Evolutionary conservation across 2,329 filamentous ascomycete genomes (phyloP), one percentile per base, ranked within the genome.

Genomic region (Fusarium annulatum): DNA sequence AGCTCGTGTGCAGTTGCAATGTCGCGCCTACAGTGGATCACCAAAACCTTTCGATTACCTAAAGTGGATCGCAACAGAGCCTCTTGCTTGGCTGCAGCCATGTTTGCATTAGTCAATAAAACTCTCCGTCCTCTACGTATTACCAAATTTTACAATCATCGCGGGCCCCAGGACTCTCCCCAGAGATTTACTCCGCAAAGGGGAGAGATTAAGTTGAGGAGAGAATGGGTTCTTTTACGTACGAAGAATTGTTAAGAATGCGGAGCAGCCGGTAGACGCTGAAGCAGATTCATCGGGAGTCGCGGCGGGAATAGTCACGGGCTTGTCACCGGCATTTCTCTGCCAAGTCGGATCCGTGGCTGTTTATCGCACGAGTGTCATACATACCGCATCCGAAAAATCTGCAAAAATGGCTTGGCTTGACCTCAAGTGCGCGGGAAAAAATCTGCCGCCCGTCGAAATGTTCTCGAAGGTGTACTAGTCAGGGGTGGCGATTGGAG

Each of bases 131-230:
- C 9, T 48, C 45, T 48, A n/a, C 45, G 26, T 16, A 48, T 48
- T 48, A 48, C 45, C 26, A 21, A 48, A 16, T 48, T 16, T n/a
- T 33, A 33, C 33, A 33, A 33, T 33, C 33, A 33, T 33, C 33
- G 33, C 33, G 14, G 30, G 30, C 30, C 30, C 30, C 30, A 30
- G 30, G 30, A 30, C 30, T 30, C 30, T 30, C 30, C 33, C 33
- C 70, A 61, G 36, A 71, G 69, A 71, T 73, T 73, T 73, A 55
- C 70, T 73, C 70, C 70, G 70, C 70, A 72, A 60, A 73, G 46
- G 53, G n/a, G 39, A 72, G 56, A 73, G 70, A 73, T 73, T 73
- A 70, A 30, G 70, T 73, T 73, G 70, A 73, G 70, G 70, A 73
- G 69, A 58, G 65, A 41, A 61, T 52, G 64, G 55, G 30, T 21